Evolutionary conservation across 176 grass and related monocot genomes (phyloP).

Genomic region (Aegilops sharonensis): DNA sequence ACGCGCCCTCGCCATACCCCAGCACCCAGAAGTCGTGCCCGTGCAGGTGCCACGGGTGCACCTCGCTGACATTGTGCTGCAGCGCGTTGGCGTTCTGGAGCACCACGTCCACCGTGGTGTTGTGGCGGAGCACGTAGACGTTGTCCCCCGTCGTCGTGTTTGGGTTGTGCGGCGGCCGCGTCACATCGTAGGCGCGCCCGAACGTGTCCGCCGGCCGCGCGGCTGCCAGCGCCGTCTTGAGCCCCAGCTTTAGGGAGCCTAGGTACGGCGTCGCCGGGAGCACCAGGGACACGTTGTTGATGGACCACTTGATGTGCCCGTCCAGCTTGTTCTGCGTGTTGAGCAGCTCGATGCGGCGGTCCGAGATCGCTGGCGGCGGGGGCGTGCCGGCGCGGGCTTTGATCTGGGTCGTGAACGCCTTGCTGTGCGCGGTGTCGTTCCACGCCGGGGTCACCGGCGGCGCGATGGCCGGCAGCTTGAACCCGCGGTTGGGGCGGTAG

Average conservation of each 20-base stretch:
- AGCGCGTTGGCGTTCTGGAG: constrained; percentile 86
- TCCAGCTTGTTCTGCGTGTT: constrained; percentile 82
- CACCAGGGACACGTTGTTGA: constrained; percentile 78
- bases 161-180: constrained; percentile 51
- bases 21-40: constrained; percentile 96
- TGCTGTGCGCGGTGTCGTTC: constrained; percentile 75
- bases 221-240: constrained; percentile 47
- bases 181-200: constrained; percentile 49
- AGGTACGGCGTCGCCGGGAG: constrained; percentile 77
- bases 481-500: constrained; percentile 53
- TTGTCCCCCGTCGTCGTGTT: constrained; percentile 46
- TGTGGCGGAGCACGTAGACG: constrained; percentile 33
- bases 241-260: constrained; percentile 57
- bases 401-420: constrained; percentile 63
- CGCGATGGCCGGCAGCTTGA: constrained; percentile 35
- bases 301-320: constrained; percentile 62
- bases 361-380: constrained; percentile 40
- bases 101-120: constrained; percentile 26
- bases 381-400: constrained; percentile 40
- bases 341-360: constrained; percentile 62
- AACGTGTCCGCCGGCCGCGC: constrained; percentile 51
- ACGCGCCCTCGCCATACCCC: constrained; percentile 57
- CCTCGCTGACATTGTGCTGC: constrained; percentile 53
- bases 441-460: constrained; percentile 61
- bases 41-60: constrained; percentile 89